Base-by-base conservation (phyloP, 1,139 yeast genomes). In the Pichia sp. region DNA sequence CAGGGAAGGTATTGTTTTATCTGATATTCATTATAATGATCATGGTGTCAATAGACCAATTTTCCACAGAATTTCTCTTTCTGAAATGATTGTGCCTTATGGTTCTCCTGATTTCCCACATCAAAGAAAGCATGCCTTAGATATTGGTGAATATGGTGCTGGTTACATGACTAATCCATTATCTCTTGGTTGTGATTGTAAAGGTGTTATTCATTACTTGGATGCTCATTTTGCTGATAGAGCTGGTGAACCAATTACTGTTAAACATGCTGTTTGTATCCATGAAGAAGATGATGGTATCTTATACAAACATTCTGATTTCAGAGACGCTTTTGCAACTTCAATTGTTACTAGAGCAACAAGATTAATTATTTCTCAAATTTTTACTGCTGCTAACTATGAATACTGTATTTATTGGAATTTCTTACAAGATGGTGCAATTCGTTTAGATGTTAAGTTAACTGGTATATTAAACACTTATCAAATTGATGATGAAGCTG, bases 81-180 rank as follows among this genome's bases (percentile, higher is more conserved):
- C 84, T 34, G 93, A 83, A 65, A 82, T 83, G 91, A 80, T 83
- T 63, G 93, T 83, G 46, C 93, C 93, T 25, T 83, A 83, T 56
- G 93, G 93, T 44, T 70, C 72, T 48, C 93, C 93, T 42, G 81
- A 77, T 50, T 79, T 74, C 64, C 89, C 88, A 39, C 89, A 81
- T 60, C 88, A 81, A 58, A 74, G 93, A 67, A 83, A 83, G 62
- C 93, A 83, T 54, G 93, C 93, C 34, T 76, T 83, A 61, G 93
- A 83, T 65, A 77, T 83, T 54, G 93, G 93, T 59, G 93, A 83
- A 63, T 82, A 82, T 60, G 93, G 93, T 65, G 89, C 88, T 50
- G 93, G 93, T 55, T 76, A 78, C 68, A 78, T 83, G 78, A 78
- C 93, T 39, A 83, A 83, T 63, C 85, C 89, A 31, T 70, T 83